Conservation (phyloP, 2,329 filamentous ascomycete genomes). For the Xylariaceae sp. region DNA sequence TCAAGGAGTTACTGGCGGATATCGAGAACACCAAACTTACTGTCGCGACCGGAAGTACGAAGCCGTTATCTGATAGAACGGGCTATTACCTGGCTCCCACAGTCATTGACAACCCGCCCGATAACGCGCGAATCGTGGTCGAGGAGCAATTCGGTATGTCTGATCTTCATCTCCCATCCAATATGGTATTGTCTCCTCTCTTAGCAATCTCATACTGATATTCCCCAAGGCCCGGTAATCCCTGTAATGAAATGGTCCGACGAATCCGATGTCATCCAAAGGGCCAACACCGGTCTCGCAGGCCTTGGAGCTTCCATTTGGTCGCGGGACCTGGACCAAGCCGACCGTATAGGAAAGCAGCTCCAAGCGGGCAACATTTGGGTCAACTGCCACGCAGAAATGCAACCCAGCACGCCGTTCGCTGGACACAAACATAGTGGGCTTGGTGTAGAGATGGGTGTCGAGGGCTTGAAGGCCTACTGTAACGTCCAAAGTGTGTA, state of each 20-base stretch:
- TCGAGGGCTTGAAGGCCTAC: conserved; percentile 33
- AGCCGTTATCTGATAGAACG: not conserved
- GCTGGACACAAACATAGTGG: conserved; percentile 49
- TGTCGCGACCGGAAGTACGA: conserved; percentile 16
- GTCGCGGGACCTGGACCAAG: conserved; percentile 34
- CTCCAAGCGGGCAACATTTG: not conserved
- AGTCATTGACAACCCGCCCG: conserved; percentile 25
- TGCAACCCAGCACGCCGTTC: conserved; percentile 37
- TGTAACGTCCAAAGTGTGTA: conserved; percentile 23
- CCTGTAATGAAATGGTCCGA: conserved; percentile 39
- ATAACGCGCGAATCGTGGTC: conserved; percentile 20
- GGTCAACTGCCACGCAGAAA: conserved; percentile 38
- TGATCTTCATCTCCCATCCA: not conserved
- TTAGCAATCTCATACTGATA: not conserved
- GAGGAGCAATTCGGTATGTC: conserved; percentile 24
- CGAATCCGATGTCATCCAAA: conserved; percentile 39
- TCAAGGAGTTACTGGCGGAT: conserved; percentile 22
- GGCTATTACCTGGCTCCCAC: conserved; percentile 20
- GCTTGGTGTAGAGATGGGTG: conserved; percentile 42
- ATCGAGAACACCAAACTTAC: conserved; percentile 23
- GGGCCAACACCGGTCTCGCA: conserved; percentile 43
- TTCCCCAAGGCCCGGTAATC: conserved; percentile 32
- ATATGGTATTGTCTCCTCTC: not conserved
- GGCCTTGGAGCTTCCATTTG: conserved; percentile 51
- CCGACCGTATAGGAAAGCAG: not conserved